Evolutionary conservation across 2,329 filamentous ascomycete genomes (phyloP), one percentile per base, ranked within the genome.

Genomic region (Cryphonectria nitschkei): DNA sequence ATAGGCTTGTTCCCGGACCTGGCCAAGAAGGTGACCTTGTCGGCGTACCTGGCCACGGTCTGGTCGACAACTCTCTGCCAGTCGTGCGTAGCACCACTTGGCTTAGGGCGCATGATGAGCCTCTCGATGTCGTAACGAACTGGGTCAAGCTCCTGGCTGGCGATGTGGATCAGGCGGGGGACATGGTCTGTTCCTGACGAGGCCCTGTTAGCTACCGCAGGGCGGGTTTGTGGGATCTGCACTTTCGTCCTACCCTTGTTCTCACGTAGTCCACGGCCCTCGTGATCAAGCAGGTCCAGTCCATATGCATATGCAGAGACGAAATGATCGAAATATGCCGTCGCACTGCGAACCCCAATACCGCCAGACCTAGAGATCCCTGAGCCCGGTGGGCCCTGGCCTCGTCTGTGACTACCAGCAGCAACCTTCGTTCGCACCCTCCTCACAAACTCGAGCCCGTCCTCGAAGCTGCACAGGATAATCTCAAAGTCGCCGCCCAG

Each of bases 261-360:
- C n/a, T 56, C 9, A 14, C 5, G n/a, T 4, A 29, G 26, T 16
- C 13, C n/a, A 56, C 52, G 52, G n/a, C 52, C 52, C 26, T 29
- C 52, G 52, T 29, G 52, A 29, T 56, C 9, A 29, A 56, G 29
- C 52, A 56, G 7, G 52, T 56, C 52, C n/a, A 56, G 26, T 6
- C 52, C 52, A 56, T 56, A 56, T n/a, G 52, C 52, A 29, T 56
- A 56, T 4, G 52, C 52, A 29, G 52, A 56, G 52, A 56, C 52
- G 4, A 56, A 56, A 5, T 56, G n/a, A 14, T 56, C 52, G 7
- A 56, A 56, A 13, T 56, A 29, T 29, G 52, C 52, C 9, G 39
- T 56, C 11, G 52, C 52, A 29, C 52, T 56, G 52, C n/a, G 52
- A 8, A 56, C 52, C 3, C 52, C 52, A 8, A 56, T 29, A 29